A percentile compares a stretch with the other conserved stretches of the same genome.
Evolutionary conservation across 1,139 yeast species (phyloP).

Genomic region (Saccharomyces pastorianus): DNA sequence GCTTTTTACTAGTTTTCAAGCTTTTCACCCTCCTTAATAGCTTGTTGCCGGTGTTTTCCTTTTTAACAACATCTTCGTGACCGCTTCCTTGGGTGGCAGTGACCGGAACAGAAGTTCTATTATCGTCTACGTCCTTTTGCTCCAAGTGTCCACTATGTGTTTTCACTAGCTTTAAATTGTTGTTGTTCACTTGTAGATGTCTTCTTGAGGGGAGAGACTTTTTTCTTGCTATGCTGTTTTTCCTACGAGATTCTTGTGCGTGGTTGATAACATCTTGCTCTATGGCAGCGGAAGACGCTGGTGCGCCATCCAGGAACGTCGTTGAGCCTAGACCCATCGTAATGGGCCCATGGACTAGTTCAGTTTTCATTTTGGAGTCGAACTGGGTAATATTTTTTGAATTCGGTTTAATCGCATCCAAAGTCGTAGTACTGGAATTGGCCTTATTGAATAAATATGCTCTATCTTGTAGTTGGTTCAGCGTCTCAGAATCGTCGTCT

Average conservation of each 20-base stretch:
- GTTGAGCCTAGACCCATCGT: slow-evolving; percentile 79
- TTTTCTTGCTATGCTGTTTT: slow-evolving; percentile 49
- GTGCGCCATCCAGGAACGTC: slow-evolving; percentile 85
- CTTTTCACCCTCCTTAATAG: slow-evolving; percentile 72
- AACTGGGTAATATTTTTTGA: slow-evolving; percentile 46
- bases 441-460: background rate
- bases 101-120: background rate
- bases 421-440: slow-evolving; percentile 9
- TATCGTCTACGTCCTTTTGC: slow-evolving; percentile 5
- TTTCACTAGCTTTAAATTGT: background rate
- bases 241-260: slow-evolving; percentile 4
- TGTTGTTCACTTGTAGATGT: slow-evolving; percentile 33
- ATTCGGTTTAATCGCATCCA: slow-evolving; percentile 35
- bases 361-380: slow-evolving; percentile 56
- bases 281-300: slow-evolving; percentile 56
- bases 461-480: slow-evolving; percentile 6
- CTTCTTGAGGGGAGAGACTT: slow-evolving; percentile 53
- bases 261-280: slow-evolving; percentile 27
- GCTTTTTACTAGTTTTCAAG: slow-evolving; percentile 50
- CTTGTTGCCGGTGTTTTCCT: slow-evolving; percentile 33
- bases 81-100: background rate
- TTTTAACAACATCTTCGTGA: slow-evolving; percentile 16
- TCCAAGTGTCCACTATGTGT: slow-evolving; percentile 1
- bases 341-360: slow-evolving; percentile 69
- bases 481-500: background rate